Conservation (phyloP, 495 filamentous ascomycete species). For the Daldinia grandis region DNA sequence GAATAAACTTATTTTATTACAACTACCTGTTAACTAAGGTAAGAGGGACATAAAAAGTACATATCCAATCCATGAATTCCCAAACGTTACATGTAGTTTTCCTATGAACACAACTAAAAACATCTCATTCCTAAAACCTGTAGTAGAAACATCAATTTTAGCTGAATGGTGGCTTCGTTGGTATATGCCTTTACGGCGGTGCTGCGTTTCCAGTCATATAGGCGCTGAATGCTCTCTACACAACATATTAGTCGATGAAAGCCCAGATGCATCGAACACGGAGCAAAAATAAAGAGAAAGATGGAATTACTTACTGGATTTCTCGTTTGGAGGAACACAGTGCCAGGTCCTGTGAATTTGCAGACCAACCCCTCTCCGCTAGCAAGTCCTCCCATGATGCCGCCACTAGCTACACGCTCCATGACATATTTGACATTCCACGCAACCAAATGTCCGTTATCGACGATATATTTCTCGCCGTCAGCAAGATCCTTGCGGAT, state of each 20-base stretch:
- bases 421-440: constrained; percentile 97
- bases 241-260: constrained; percentile 20
- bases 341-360: constrained; percentile 91
- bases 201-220: constrained; percentile 57
- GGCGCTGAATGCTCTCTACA: constrained; percentile 54
- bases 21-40: neutral
- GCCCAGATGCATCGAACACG: neutral
- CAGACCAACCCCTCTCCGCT: constrained; percentile 90
- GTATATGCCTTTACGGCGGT: constrained; percentile 28
- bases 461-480: constrained; percentile 87
- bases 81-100: neutral
- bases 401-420: constrained; percentile 87
- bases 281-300: neutral
- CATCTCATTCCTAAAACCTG: neutral
- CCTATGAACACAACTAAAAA: constrained; percentile 4
- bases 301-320: constrained; percentile 67
- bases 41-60: neutral
- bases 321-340: constrained; percentile 91
- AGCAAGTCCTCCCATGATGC: constrained; percentile 80
- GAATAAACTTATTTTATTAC: neutral
- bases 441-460: constrained; percentile 95
- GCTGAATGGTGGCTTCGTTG: neutral
- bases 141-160: neutral
- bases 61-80: constrained; percentile 27
- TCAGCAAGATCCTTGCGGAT: constrained; percentile 89